Evolutionary conservation across 345 rosid species (phyloP).

Genomic region (Gossypium stocksii): DNA sequence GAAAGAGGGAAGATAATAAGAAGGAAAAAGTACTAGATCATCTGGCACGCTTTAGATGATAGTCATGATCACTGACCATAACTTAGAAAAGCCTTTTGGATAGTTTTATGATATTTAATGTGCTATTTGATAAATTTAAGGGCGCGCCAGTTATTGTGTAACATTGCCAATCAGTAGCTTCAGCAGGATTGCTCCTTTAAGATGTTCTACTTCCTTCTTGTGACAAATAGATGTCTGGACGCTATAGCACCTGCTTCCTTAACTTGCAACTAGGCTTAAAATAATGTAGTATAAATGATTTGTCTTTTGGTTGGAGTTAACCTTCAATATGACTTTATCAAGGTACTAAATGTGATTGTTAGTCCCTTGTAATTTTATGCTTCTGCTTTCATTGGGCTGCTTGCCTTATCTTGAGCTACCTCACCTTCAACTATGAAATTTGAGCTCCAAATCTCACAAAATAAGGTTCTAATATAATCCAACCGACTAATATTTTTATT

Average conservation of each 20-base stretch:
- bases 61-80: not conserved
- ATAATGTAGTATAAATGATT: not conserved
- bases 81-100: not conserved
- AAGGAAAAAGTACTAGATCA: not conserved
- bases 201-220: not conserved
- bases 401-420: not conserved
- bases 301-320: not conserved
- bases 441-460: not conserved
- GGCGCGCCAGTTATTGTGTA: not conserved
- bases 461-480: not conserved
- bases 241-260: not conserved
- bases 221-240: not conserved
- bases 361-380: not conserved
- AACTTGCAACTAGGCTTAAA: not conserved
- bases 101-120: not conserved
- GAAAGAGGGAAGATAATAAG: not conserved
- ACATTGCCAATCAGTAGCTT: not conserved
- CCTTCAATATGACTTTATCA: not conserved
- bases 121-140: not conserved
- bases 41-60: not conserved
- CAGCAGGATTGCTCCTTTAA: not conserved
- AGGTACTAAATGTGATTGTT: not conserved
- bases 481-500: not conserved
- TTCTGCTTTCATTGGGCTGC: not conserved
- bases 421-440: not conserved